These are phyloP conservation scores for Chlorencoelia australis DNA, from an alignment of 2,329 filamentous ascomycete species.

Conservation along the genomic window DNA sequence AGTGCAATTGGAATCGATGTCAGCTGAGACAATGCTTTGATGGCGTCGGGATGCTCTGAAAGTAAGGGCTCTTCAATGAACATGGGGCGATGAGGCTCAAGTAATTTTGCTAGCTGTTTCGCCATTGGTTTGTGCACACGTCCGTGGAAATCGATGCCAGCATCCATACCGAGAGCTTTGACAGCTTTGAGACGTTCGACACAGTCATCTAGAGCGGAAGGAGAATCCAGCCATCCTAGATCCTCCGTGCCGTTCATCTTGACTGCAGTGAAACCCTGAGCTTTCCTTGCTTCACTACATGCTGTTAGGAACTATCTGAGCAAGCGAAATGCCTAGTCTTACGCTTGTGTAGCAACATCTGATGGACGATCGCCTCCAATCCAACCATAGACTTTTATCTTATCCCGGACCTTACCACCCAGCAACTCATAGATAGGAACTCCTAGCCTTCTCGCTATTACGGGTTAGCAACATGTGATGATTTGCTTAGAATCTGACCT, in stretches of 20 bases:
- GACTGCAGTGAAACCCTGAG: slow-evolving; percentile 54
- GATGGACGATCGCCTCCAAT: slow-evolving; percentile 64
- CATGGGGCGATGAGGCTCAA: slow-evolving; percentile 60
- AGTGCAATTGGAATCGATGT: slow-evolving; percentile 59
- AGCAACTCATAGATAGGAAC: slow-evolving; percentile 66
- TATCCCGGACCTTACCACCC: slow-evolving; percentile 62
- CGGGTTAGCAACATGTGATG: background rate
- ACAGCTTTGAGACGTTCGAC: slow-evolving; percentile 60
- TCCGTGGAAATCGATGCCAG: slow-evolving; percentile 69
- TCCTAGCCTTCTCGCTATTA: slow-evolving; percentile 42
- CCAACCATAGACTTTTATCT: slow-evolving; percentile 66
- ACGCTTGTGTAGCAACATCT: slow-evolving; percentile 56
- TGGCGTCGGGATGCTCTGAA: slow-evolving; percentile 48
- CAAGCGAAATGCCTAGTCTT: slow-evolving; percentile 21
- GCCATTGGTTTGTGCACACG: slow-evolving; percentile 73
- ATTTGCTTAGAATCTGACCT: slow-evolving; percentile 27
- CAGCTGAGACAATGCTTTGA: slow-evolving; percentile 47
- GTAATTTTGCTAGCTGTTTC: slow-evolving; percentile 57
- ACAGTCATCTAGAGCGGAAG: slow-evolving; percentile 48
- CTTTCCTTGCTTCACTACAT: slow-evolving; percentile 41
- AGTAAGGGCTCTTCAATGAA: slow-evolving; percentile 69
- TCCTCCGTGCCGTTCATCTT: slow-evolving; percentile 79
- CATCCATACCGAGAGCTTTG: slow-evolving; percentile 60
- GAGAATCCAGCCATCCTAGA: slow-evolving; percentile 66
- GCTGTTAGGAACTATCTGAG: slow-evolving; percentile 5